Conservation (phyloP, 495 filamentous ascomycete genomes). For the Corynascus novoguineensis region DNA sequence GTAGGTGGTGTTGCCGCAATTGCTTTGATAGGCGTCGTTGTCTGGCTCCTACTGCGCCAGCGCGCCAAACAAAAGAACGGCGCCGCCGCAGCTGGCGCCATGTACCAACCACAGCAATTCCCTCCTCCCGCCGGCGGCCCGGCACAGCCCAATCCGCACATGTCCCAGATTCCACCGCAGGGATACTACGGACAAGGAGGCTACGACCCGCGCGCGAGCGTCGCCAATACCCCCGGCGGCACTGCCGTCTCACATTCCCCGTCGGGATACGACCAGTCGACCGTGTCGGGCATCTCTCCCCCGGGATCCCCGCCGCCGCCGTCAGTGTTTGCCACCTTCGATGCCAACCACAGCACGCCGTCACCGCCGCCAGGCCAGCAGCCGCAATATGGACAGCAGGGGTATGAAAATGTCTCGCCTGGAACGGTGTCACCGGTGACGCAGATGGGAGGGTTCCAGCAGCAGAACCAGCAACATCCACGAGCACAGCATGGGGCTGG, state of each 20-base stretch:
- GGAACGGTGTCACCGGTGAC: not conserved
- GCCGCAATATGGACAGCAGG: not conserved
- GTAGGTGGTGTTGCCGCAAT: conserved; percentile 12
- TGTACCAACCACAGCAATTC: not conserved
- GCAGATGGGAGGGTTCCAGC: not conserved
- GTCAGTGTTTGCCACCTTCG: too few relatives aligned
- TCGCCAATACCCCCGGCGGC: conserved; percentile 15
- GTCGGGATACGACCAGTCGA: conserved; percentile 5
- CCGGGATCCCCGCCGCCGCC: conserved; percentile 10
- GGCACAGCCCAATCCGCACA: conserved; percentile 1
- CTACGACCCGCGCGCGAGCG: conserved; percentile 13
- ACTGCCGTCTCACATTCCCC: not conserved
- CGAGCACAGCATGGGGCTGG: not conserved
- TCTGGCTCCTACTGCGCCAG: conserved; percentile 5
- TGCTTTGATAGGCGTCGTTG: conserved; percentile 8
- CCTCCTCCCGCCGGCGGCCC: not conserved
- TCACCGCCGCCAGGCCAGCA: conserved; percentile 11
- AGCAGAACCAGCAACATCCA: not conserved
- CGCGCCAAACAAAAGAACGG: conserved; percentile 6
- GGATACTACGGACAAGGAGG: not conserved
- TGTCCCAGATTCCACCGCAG: conserved; percentile 15
- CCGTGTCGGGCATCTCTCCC: conserved; percentile 1
- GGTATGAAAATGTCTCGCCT: conserved; percentile 12
- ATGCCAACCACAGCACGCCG: conserved; percentile 7
- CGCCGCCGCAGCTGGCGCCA: not conserved